Base-by-base conservation (phyloP, 768 basidiomycete genomes). In the Boletus rubescentipes region DNA sequence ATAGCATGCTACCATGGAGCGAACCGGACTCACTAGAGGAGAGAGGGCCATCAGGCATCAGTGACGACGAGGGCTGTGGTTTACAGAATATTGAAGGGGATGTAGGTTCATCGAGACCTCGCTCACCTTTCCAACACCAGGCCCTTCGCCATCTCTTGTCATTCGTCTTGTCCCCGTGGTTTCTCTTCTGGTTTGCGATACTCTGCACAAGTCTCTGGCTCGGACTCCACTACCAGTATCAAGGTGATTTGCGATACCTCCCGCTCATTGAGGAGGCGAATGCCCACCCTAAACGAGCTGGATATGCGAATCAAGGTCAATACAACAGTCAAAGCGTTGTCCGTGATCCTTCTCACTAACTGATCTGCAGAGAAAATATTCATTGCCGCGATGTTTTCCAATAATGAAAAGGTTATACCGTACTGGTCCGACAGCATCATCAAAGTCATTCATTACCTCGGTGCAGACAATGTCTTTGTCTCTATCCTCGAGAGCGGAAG, bases 401-500 rank as follows among this genome's bases (percentile, higher is more conserved):
- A 77, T 46, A 75, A 76, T 39, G 62, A 71, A 48, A 48, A 44
- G 0, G 66, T 77, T 2, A 60, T 78, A 26, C 73, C 75, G 0
- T 73, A 73, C 46, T 79, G 76, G 76, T 67, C 67, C 3, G 49
- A 61, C 7, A 63, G 74, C 35, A 58, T 77, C 31, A 51, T 73
- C 42, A 65, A 68, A 53, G 59, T 63, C 5, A 73, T 77, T 9
- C 54, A 64, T 37, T 75, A 72, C 46, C 67, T 79, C 41, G 78
- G 78, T 18, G 42, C 63, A 6, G 72, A 73, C 51, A 77, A 78
- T 35, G 72, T 75, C 36, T 78, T 71, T 48, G 69, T 73, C 18
- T 77, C 73, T 31, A 60, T 77, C 46, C 62, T 77, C 47, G 77
- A 78, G 61, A 75, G 73, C 31, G 63, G 72, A 47, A 74, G 64